A percentile compares a stretch with the other conserved stretches of the same genome.
Evolutionary conservation across 2,329 filamentous ascomycete species (phyloP).

Genomic region (Calonectria fujianensis): DNA sequence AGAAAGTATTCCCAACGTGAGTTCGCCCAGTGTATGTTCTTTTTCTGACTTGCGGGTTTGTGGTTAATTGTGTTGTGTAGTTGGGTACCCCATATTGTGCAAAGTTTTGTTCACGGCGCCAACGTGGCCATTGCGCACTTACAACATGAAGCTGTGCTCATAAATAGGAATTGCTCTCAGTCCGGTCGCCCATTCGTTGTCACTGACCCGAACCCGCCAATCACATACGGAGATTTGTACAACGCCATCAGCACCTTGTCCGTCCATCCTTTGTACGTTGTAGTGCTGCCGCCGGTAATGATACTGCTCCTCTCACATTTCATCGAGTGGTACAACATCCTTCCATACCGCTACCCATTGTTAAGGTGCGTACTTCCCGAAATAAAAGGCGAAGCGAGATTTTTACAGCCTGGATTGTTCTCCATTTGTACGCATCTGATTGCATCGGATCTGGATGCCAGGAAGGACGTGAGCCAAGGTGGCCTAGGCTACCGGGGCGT

Average conservation of each 20-base stretch:
- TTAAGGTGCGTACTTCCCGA: not conserved
- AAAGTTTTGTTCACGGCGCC: constrained; percentile 22
- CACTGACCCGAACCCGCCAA: constrained; percentile 7
- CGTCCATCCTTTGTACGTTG: not conserved
- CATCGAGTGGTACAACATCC: not conserved
- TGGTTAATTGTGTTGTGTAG: not conserved
- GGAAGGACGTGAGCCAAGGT: not conserved
- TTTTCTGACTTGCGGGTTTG: not conserved
- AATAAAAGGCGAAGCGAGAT: constrained; percentile 4
- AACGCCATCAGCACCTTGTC: constrained; percentile 4
- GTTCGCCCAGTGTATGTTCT: not conserved
- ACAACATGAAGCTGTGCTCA: not conserved
- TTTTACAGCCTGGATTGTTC: constrained; percentile 1
- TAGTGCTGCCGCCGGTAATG: not conserved
- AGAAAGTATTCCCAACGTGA: constrained; percentile 8
- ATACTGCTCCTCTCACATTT: not conserved
- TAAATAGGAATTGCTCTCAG: not conserved
- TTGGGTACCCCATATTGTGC: constrained; percentile 5
- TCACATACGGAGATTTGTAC: constrained; percentile 2
- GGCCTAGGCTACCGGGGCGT: not conserved
- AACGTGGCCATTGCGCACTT: constrained; percentile 14
- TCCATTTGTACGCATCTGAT: constrained; percentile 8
- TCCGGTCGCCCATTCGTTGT: not conserved
- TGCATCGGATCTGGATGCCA: not conserved
- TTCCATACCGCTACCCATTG: not conserved